Percentiles rank a stretch among this genome's conserved stretches.
Evolutionary conservation across 75 land plant species (phyloP).

Genomic region (Isoetes taiwanensis): DNA sequence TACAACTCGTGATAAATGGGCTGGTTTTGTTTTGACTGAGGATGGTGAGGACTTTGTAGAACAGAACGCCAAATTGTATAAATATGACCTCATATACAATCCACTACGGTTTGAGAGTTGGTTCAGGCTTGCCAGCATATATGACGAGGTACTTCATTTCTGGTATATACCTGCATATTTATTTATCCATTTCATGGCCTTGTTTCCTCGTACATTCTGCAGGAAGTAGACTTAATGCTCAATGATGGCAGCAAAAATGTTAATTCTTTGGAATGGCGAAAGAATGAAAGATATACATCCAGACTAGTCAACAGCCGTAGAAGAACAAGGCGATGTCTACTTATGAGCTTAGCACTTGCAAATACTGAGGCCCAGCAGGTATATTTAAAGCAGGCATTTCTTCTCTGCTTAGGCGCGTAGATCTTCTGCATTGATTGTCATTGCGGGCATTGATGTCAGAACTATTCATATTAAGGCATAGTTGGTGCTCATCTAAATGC

Average conservation of each 20-base stretch:
- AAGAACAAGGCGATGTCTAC: conserved; percentile 68
- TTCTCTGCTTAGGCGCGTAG: neutral
- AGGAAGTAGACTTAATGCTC: conserved; percentile 94
- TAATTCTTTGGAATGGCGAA: conserved; percentile 75
- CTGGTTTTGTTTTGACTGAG: conserved; percentile 88
- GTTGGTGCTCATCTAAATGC: too few species aligned
- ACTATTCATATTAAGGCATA: too few species aligned
- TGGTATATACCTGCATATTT: neutral
- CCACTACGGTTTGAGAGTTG: conserved; percentile 89
- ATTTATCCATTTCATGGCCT: too few species aligned
- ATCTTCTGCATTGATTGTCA: too few species aligned
- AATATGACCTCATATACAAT: conserved; percentile 86
- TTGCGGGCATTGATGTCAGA: too few species aligned
- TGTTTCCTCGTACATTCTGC: neutral
- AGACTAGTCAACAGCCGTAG: conserved; percentile 87
- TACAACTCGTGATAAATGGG: conserved; percentile 79
- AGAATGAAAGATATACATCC: conserved; percentile 38
- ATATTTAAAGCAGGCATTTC: too few species aligned
- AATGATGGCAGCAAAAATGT: conserved; percentile 96
- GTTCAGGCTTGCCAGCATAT: conserved; percentile 82
- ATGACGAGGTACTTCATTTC: conserved; percentile 65
- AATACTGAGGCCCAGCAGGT: conserved; percentile 68
- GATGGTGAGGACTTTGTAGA: conserved; percentile 98
- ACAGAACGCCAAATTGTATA: conserved; percentile 76
- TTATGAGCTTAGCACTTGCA: conserved; percentile 82